A percentile compares a stretch with the other conserved stretches of the same genome.
These are phyloP conservation scores for Fagus crenata DNA, from an alignment of 306 rosid genomes.

Conservation along the genomic window DNA sequence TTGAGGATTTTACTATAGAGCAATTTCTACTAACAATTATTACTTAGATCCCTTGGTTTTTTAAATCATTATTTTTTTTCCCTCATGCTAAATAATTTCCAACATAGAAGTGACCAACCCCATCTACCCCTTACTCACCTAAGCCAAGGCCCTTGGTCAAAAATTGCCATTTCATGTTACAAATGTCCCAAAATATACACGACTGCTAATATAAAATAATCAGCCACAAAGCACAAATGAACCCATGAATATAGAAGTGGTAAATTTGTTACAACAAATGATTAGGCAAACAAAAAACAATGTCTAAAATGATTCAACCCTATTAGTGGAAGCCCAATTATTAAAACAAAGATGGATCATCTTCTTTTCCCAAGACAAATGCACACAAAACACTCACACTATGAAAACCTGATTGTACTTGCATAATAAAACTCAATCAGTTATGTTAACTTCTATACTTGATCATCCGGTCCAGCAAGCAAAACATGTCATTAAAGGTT, in stretches of 20 bases:
- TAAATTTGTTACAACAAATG: slow-evolving; percentile 54
- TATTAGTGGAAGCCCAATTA: slow-evolving; percentile 64
- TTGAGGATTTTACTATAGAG: no score
- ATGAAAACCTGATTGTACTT: slow-evolving; percentile 48
- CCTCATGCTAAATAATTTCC: no score
- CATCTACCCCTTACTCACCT: no score
- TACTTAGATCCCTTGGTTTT: no score
- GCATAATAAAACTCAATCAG: slow-evolving; percentile 43
- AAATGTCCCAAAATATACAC: slow-evolving; percentile 21
- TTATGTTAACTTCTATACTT: slow-evolving; percentile 59
- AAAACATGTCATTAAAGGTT: slow-evolving; percentile 58
- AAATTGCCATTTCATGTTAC: slow-evolving; percentile 10
- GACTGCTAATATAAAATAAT: slow-evolving; percentile 30
- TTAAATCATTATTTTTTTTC: no score
- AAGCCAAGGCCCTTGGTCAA: background rate
- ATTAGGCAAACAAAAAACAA: slow-evolving; percentile 87
- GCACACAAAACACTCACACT: slow-evolving; percentile 54
- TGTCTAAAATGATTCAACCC: slow-evolving; percentile 88
- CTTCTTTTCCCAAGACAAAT: slow-evolving; percentile 39
- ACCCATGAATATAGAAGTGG: slow-evolving; percentile 47
- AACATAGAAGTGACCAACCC: no score
- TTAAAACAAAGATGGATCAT: slow-evolving; percentile 39
- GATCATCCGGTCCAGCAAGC: slow-evolving; percentile 94
- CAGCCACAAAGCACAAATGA: slow-evolving; percentile 71
- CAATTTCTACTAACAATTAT: no score